Percentiles rank a stretch among this genome's conserved stretches.
Evolutionary conservation across 83 land plant genomes (phyloP).

Genomic region (Larix sibirica): DNA sequence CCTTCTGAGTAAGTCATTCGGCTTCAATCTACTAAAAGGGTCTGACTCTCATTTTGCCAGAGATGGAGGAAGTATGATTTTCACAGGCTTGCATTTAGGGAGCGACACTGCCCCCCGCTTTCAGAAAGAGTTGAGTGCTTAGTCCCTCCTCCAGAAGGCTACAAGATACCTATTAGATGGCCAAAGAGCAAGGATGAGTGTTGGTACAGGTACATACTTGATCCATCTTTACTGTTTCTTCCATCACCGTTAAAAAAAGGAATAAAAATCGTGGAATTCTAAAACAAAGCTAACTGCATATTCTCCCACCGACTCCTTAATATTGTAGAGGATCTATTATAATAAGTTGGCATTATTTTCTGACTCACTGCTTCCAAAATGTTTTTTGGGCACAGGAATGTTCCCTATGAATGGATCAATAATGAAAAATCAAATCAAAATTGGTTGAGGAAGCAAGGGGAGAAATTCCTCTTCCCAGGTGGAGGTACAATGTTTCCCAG

Average conservation of each 20-base stretch:
- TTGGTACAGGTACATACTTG: constrained; percentile 84
- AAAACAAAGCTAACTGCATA: too few relatives aligned
- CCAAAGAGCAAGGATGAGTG: constrained; percentile 85
- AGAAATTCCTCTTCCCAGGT: constrained; percentile 90
- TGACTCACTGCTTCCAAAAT: neutral
- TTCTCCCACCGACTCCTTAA: too few relatives aligned
- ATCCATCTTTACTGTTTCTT: neutral
- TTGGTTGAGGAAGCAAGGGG: constrained; percentile 91
- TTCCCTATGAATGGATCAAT: constrained; percentile 97
- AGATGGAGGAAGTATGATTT: constrained; percentile 88
- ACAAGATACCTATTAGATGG: constrained; percentile 88
- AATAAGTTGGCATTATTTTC: neutral
- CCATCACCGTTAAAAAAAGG: neutral
- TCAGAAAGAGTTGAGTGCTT: constrained; percentile 84
- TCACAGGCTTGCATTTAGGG: constrained; percentile 81
- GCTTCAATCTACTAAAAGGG: neutral
- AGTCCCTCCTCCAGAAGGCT: constrained; percentile 94
- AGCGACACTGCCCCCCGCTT: constrained; percentile 93
- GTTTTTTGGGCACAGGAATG: constrained; percentile 67
- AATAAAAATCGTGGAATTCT: neutral
- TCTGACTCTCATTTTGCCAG: constrained; percentile 30
- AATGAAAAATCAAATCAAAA: constrained; percentile 86
- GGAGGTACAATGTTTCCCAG: constrained; percentile 98
- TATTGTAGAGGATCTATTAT: neutral
- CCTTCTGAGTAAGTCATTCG: neutral